phyloP scores from a whole-genome alignment of 306 rosid genomes.

The Inga oerstediana region DNA sequence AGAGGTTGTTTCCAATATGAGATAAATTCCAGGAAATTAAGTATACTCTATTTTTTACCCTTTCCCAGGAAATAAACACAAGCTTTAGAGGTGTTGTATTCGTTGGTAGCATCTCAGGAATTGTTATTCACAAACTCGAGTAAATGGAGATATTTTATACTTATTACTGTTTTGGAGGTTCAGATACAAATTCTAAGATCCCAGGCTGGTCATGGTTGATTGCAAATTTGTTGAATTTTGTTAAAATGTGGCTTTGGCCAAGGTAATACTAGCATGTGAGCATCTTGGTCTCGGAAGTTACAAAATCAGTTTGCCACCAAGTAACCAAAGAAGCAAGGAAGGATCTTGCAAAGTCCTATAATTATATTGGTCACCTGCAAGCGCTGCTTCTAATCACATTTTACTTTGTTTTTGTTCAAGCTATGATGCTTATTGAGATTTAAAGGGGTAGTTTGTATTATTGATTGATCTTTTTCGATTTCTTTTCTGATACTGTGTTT shows the following conservation, averaged over 20 bases:
- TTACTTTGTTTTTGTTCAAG: not conserved
- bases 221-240: not conserved
- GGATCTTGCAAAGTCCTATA: not conserved
- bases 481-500: not conserved
- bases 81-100: not conserved
- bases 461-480: not conserved
- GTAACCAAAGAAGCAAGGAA: not conserved
- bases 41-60: not conserved
- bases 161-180: not conserved
- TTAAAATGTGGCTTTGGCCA: not conserved
- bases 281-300: not conserved
- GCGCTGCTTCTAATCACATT: not conserved
- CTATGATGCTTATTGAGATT: not conserved
- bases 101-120: not conserved
- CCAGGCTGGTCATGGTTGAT: not conserved
- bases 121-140: not conserved
- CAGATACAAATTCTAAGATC: not conserved
- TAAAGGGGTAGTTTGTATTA: not conserved
- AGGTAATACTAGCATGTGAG: not conserved
- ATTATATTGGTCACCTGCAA: not conserved
- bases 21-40: constrained; percentile 3
- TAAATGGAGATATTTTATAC: not conserved
- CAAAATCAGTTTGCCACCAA: not conserved
- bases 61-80: not conserved
- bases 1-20: not conserved